Percentiles rank a stretch among this genome's conserved stretches.
Conservation (phyloP, 139 green algal species). For the Zygnema circumcarinatum region DNA sequence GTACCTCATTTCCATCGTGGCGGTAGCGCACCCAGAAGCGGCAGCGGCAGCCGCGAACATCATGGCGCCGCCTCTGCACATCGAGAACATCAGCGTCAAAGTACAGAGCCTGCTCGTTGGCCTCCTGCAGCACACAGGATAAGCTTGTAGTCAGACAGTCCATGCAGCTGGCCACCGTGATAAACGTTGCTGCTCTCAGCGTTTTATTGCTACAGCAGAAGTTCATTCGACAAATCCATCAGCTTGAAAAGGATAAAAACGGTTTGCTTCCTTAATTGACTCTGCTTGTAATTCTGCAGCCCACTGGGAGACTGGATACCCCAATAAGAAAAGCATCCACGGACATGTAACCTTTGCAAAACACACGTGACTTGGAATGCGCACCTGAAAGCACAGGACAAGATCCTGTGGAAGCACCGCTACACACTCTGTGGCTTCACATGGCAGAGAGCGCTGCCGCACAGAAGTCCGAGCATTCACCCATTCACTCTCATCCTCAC, state of each 20-base stretch:
- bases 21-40: conserved; percentile 56
- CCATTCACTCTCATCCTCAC: conserved; percentile 57
- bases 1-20: conserved; percentile 37
- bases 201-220: too few species aligned
- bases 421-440: conserved; percentile 51
- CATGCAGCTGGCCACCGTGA: too few species aligned
- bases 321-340: too few species aligned
- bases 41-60: conserved; percentile 50
- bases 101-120: conserved; percentile 54
- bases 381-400: conserved; percentile 56
- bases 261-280: too few species aligned
- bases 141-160: neutral
- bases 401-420: conserved; percentile 50
- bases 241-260: too few species aligned
- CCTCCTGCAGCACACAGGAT: conserved; percentile 44
- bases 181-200: too few species aligned
- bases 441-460: conserved; percentile 52
- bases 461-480: conserved; percentile 13
- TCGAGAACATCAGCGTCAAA: conserved; percentile 56
- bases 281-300: too few species aligned
- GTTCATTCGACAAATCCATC: too few species aligned
- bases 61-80: conserved; percentile 54
- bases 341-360: too few species aligned
- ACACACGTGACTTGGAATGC: too few species aligned
- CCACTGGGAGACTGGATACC: too few species aligned